Percentiles rank a stretch among this genome's conserved stretches.
phyloP scores from a whole-genome alignment of 2,329 filamentous ascomycete species.

The Fusarium papillatum region DNA sequence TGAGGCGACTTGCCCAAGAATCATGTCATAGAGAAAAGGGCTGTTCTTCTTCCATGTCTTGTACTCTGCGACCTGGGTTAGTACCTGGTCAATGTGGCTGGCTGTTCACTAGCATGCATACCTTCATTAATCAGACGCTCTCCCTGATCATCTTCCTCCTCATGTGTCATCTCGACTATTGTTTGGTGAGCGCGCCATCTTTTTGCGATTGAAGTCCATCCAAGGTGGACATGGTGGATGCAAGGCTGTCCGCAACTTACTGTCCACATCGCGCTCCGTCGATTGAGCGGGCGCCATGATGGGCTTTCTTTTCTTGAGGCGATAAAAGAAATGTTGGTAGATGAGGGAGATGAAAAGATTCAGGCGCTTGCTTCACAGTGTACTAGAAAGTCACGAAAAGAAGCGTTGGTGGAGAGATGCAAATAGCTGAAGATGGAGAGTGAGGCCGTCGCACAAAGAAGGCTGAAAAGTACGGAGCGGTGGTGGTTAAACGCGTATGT shows the following conservation, averaged over 20 bases:
- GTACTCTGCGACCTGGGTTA: constrained; percentile 76
- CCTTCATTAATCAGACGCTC: constrained; percentile 96
- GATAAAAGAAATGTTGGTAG: background rate
- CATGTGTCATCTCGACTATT: constrained; percentile 61
- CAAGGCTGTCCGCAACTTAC: constrained; percentile 43
- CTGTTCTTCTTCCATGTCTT: constrained; percentile 99
- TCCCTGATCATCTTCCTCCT: constrained; percentile 80
- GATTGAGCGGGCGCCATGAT: constrained; percentile 53
- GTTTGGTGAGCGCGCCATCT: constrained; percentile 10
- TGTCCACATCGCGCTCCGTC: constrained; percentile 52
- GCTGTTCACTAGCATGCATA: constrained; percentile 49
- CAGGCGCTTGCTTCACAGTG: background rate
- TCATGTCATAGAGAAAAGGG: constrained; percentile 98
- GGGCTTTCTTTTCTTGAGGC: background rate
- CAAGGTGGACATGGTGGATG: constrained; percentile 5
- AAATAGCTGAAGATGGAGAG: constrained; percentile 33
- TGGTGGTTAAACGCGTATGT: constrained; percentile 47
- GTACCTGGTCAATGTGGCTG: constrained; percentile 1
- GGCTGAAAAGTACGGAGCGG: constrained; percentile 44
- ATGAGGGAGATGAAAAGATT: background rate
- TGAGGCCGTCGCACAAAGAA: constrained; percentile 37
- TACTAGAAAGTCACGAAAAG: background rate
- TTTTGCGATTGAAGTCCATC: background rate
- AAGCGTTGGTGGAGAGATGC: constrained; percentile 24
- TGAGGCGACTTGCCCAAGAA: constrained; percentile 75